These are phyloP conservation scores for Yarrowia keelungensis DNA, from an alignment of 805 yeast species.

Conservation along the genomic window DNA sequence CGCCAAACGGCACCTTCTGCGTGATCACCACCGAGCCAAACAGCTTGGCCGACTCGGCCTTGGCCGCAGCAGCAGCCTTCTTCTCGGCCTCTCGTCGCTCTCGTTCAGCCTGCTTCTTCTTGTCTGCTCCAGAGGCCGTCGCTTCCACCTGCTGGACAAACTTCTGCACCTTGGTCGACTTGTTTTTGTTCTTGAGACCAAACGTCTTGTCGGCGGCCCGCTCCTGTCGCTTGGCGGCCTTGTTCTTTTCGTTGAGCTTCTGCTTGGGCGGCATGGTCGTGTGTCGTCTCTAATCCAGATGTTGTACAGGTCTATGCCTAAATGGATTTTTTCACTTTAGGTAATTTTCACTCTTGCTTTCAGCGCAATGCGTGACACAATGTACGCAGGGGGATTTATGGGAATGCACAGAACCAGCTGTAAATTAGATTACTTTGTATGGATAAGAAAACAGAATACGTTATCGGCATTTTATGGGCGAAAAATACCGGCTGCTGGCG, in stretches of 20 bases:
- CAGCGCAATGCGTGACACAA: slow-evolving; percentile 10
- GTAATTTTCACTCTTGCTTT: slow-evolving; percentile 34
- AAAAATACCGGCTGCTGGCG: too few relatives aligned
- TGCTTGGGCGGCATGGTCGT: slow-evolving; percentile 56
- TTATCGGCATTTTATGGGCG: too few relatives aligned
- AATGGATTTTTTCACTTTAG: slow-evolving; percentile 22
- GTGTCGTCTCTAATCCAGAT: background rate
- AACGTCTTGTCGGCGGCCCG: slow-evolving; percentile 86
- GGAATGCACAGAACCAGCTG: too few relatives aligned
- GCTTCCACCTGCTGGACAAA: slow-evolving; percentile 70
- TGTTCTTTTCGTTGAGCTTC: slow-evolving; percentile 63
- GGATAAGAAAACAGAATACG: too few relatives aligned
- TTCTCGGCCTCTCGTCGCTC: slow-evolving; percentile 75
- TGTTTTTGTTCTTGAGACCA: slow-evolving; percentile 94
- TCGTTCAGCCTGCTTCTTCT: slow-evolving; percentile 77
- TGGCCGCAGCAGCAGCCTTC: slow-evolving; percentile 90
- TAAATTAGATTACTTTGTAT: too few relatives aligned
- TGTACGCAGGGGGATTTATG: background rate
- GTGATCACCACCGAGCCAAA: slow-evolving; percentile 68
- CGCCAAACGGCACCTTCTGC: slow-evolving; percentile 95
- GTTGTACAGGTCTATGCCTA: slow-evolving; percentile 1
- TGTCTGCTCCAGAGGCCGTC: slow-evolving; percentile 60
- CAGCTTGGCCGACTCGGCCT: slow-evolving; percentile 81
- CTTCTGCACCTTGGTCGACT: slow-evolving; percentile 87
- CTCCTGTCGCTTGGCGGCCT: slow-evolving; percentile 62